Conservation (phyloP, 768 basidiomycete species). For the Boletus tomentosulus region DNA sequence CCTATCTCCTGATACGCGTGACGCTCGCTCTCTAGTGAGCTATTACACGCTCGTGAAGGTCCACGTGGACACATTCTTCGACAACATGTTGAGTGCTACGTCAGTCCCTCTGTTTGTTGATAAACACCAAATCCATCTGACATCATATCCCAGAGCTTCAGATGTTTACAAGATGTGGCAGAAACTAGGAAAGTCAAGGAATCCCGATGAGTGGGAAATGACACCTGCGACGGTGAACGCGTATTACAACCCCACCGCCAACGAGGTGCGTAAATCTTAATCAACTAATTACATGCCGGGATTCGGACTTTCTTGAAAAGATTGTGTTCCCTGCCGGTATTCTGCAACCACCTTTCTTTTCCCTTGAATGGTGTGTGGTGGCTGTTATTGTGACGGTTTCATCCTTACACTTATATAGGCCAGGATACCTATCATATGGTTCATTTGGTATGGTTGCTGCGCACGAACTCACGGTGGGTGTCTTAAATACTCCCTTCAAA, state of each 20-base stretch:
- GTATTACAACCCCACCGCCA: conserved; percentile 82
- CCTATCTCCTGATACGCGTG: conserved; percentile 73
- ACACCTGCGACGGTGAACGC: conserved; percentile 83
- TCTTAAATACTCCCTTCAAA: neutral
- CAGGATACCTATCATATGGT: conserved; percentile 85
- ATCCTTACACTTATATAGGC: conserved; percentile 46
- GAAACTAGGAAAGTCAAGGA: conserved; percentile 64
- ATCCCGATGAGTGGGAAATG: conserved; percentile 84
- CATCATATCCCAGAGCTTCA: conserved; percentile 39
- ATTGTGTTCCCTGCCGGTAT: conserved; percentile 98
- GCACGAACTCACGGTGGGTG: conserved; percentile 81
- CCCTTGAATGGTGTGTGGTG: conserved; percentile 57
- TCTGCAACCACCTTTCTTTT: conserved; percentile 89
- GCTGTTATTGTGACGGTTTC: neutral
- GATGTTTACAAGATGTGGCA: conserved; percentile 70
- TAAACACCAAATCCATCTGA: conserved; percentile 4
- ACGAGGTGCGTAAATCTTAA: conserved; percentile 53
- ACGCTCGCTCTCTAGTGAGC: conserved; percentile 59
- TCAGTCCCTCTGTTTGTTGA: conserved; percentile 19
- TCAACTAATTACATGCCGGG: neutral
- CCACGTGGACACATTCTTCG: conserved; percentile 70
- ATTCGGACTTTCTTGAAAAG: conserved; percentile 31
- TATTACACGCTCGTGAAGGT: conserved; percentile 77
- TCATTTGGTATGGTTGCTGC: conserved; percentile 90
- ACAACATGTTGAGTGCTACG: conserved; percentile 71